Evolutionary conservation across 768 basidiomycete species (phyloP).

Genomic region (Exsudoporus frostii): DNA sequence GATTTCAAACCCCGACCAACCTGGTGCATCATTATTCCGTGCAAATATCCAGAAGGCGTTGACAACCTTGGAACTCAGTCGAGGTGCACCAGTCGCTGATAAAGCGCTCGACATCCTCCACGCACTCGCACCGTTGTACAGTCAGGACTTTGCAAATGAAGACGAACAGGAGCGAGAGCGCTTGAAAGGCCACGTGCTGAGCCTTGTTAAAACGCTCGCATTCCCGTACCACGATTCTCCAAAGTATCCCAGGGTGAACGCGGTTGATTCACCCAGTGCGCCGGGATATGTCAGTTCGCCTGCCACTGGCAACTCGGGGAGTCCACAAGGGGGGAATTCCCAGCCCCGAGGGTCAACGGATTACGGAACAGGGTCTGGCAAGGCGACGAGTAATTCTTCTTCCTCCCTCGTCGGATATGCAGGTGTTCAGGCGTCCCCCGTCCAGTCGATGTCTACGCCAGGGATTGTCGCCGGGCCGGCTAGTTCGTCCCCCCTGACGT

Average conservation of each 20-base stretch:
- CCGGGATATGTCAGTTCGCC: conserved; percentile 50
- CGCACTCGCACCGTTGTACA: conserved; percentile 71
- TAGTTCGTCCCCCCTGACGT: conserved; percentile 24
- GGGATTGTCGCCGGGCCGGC: conserved; percentile 18
- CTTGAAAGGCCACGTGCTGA: conserved; percentile 57
- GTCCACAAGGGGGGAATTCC: conserved; percentile 39
- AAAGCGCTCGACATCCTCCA: conserved; percentile 70
- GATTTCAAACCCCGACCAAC: conserved; percentile 75
- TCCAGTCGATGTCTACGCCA: conserved; percentile 21
- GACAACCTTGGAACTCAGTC: conserved; percentile 60
- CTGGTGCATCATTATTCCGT: conserved; percentile 73
- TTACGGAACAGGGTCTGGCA: conserved; percentile 21
- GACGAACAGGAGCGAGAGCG: conserved; percentile 52
- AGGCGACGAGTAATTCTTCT: conserved; percentile 18
- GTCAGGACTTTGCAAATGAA: conserved; percentile 55
- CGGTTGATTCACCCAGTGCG: conserved; percentile 47
- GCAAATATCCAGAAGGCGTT: conserved; percentile 71
- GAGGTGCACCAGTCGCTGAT: conserved; percentile 66
- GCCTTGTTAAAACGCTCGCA: conserved; percentile 69
- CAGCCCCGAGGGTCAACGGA: conserved; percentile 27
- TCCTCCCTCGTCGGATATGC: conserved; percentile 28
- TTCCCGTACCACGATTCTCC: conserved; percentile 78
- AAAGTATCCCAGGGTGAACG: conserved; percentile 45
- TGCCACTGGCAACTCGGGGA: conserved; percentile 55
- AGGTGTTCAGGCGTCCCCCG: conserved; percentile 19